Evolutionary conservation across 768 basidiomycete genomes (phyloP).

Genomic region (Termitomyces sp.): DNA sequence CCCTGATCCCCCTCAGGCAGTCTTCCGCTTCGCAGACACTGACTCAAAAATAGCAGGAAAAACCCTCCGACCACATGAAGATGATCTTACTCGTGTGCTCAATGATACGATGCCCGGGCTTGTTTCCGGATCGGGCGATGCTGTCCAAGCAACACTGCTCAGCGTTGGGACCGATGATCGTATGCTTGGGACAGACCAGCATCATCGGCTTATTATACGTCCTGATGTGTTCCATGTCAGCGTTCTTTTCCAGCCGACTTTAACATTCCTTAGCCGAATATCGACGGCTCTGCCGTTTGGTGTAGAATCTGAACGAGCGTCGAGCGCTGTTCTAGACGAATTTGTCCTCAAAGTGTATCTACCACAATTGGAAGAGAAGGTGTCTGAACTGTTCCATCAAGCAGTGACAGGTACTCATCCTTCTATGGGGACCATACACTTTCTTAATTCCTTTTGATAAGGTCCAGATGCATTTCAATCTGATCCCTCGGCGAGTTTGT

Average conservation of each 20-base stretch:
- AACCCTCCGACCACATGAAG: slow-evolving; percentile 73
- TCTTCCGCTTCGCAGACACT: slow-evolving; percentile 92
- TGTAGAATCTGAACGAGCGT: slow-evolving; percentile 59
- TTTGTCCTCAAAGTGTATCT: slow-evolving; percentile 92
- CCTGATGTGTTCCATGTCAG: slow-evolving; percentile 95
- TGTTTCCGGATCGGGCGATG: slow-evolving; percentile 68
- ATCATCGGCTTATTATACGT: slow-evolving; percentile 81
- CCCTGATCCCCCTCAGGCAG: slow-evolving; percentile 46
- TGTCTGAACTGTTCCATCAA: slow-evolving; percentile 81
- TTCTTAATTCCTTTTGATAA: slow-evolving; percentile 22
- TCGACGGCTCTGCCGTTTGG: slow-evolving; percentile 73
- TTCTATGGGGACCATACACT: not conserved
- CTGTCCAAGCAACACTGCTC: slow-evolving; percentile 59
- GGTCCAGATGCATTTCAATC: slow-evolving; percentile 87
- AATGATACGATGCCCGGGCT: slow-evolving; percentile 94
- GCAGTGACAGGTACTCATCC: slow-evolving; percentile 63
- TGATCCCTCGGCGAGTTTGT: slow-evolving; percentile 63
- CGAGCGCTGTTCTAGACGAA: slow-evolving; percentile 80
- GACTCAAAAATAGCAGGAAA: slow-evolving; percentile 72
- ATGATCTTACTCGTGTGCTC: slow-evolving; percentile 78
- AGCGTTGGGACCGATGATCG: slow-evolving; percentile 73
- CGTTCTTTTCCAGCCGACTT: slow-evolving; percentile 91
- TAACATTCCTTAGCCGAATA: slow-evolving; percentile 78
- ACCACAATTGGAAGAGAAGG: slow-evolving; percentile 94
- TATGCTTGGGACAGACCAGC: slow-evolving; percentile 66